These are phyloP conservation scores for Bothriochloa decipiens DNA, from an alignment of 176 grass and related monocot species.

Conservation along the genomic window DNA sequence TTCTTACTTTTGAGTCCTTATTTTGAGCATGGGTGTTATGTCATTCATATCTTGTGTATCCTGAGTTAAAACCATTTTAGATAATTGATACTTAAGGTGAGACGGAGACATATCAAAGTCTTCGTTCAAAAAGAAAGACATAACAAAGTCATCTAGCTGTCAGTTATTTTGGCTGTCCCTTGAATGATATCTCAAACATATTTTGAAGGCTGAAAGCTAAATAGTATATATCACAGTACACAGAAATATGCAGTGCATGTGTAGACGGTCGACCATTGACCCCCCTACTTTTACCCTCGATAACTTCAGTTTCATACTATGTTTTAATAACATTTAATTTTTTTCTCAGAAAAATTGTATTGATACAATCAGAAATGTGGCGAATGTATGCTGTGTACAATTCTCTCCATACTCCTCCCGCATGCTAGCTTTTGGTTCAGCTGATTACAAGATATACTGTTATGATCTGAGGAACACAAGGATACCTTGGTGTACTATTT, in stretches of 20 bases:
- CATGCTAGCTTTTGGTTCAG: constrained; percentile 85
- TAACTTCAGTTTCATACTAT: constrained; percentile 6
- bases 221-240: neutral
- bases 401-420: constrained; percentile 87
- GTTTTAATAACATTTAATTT: constrained; percentile 10
- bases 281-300: constrained; percentile 20
- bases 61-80: neutral
- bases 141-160: constrained; percentile 13
- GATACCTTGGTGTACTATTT: constrained; percentile 96
- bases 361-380: constrained; percentile 82
- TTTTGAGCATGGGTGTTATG: constrained; percentile 17
- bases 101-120: neutral
- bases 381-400: constrained; percentile 94
- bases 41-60: neutral
- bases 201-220: neutral
- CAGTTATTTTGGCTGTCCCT: neutral
- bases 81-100: constrained; percentile 23
- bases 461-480: constrained; percentile 97
- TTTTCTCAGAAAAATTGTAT: constrained; percentile 71
- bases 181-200: neutral
- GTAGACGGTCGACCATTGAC: neutral
- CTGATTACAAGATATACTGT: constrained; percentile 93
- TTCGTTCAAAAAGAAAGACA: neutral
- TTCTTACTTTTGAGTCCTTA: constrained; percentile 17
- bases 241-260: neutral